phyloP scores from a whole-genome alignment of 2,329 filamentous ascomycete genomes.

The Sphaerulina vaccinii region DNA sequence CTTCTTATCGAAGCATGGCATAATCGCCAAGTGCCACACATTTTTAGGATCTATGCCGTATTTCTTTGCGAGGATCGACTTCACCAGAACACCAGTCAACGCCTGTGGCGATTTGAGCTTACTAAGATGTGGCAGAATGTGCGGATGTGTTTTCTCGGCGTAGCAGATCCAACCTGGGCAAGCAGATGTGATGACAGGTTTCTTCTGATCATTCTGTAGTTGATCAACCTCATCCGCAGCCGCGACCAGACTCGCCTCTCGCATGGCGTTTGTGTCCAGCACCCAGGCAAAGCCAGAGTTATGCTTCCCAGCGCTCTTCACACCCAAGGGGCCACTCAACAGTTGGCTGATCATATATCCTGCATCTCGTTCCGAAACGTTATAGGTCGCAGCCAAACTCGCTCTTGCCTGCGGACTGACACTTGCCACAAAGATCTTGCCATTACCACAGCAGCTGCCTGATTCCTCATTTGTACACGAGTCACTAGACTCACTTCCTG shows the following conservation, averaged over 20 bases:
- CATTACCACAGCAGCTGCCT: constrained; percentile 41
- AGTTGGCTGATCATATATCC: constrained; percentile 81
- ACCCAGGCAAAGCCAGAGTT: constrained; percentile 84
- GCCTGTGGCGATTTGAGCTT: constrained; percentile 92
- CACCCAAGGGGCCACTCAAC: constrained; percentile 66
- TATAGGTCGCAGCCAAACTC: constrained; percentile 81
- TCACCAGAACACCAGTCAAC: constrained; percentile 82
- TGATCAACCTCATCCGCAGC: constrained; percentile 49
- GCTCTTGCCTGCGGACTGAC: constrained; percentile 89
- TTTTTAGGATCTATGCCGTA: constrained; percentile 71
- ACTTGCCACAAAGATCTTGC: constrained; percentile 83
- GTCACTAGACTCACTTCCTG: neutral
- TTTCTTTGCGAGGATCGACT: constrained; percentile 74
- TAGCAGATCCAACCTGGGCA: constrained; percentile 99
- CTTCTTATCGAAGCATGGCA: constrained; percentile 99
- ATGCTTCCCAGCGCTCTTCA: constrained; percentile 68
- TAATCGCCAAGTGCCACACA: constrained; percentile 93
- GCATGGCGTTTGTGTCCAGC: constrained; percentile 80
- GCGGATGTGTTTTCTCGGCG: constrained; percentile 94
- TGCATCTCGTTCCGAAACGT: constrained; percentile 69
- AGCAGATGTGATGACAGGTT: constrained; percentile 77
- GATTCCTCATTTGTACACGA: neutral
- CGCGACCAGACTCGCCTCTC: constrained; percentile 75
- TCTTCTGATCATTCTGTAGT: constrained; percentile 43
- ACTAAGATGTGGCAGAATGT: constrained; percentile 87